Base-by-base conservation (phyloP, 306 rosid species). In the Vigna mungo region DNA sequence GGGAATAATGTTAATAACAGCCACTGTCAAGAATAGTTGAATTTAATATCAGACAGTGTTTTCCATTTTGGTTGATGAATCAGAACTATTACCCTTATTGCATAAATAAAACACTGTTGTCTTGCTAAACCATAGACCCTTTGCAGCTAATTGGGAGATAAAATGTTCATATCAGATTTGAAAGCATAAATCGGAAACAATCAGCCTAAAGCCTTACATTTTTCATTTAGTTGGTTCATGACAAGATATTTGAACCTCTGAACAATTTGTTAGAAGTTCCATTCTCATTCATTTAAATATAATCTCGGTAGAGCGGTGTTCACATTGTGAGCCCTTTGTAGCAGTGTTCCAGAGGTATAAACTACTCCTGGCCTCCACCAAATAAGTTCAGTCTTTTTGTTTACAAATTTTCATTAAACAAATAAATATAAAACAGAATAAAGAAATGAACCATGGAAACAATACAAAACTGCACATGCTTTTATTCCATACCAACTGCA, bases 391-490 rank as follows among this genome's bases (percentile, higher is more conserved):
- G 17, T 11, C 37, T 44, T 53, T 53, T 36, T 17, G 51, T 72
- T 27, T 51, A 44, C 66, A 64, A 4, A 18, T 32, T 81, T 69
- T 21, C 17, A 77, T 39, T 17, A 7, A 59, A 75, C 49, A 81
- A 25, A 37, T 36, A 13, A 25, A 37, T 36, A 13, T 4, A 37
- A 41, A 54, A 32, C 21, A 4, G 32, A 20, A 60, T 27, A 60
- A 59, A 27, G 21, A 30, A 54, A 53, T 30, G 54, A 49, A 1
- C 0, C 27, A 16, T 21, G 1, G 54, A 61, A 77, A 72, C 47
- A 70, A 9, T 56, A 73, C 10, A 52, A 7, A 78, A 68, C 71
- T 47, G 73, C 80, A 68, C 66, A 43, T 77, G 77, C 74, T 80
- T 58, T 46, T 13, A 75, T 53, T 11, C 4, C 75, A 44, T 56